Evolutionary conservation across 768 basidiomycete species (phyloP).

Genomic region (Phanerochaete carnosa): DNA sequence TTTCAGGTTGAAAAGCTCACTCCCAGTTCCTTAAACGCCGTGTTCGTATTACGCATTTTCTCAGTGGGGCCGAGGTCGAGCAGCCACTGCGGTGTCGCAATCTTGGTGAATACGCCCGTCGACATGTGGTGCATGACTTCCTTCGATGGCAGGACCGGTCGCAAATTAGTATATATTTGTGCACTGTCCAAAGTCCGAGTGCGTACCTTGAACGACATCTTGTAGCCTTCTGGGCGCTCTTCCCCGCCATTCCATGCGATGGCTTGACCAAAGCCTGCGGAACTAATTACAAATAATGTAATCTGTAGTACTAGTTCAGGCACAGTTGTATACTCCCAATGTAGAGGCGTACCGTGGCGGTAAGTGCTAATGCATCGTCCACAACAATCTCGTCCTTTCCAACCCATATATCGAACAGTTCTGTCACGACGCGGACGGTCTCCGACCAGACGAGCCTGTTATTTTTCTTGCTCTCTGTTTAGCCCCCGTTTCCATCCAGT

Average conservation of each 20-base stretch:
- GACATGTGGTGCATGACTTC: conserved; percentile 24
- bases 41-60: conserved; percentile 15
- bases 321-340: neutral
- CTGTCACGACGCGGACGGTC: conserved; percentile 25
- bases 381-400: conserved; percentile 34
- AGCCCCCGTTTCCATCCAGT: neutral
- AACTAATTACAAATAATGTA: conserved; percentile 51
- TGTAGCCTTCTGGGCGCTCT: conserved; percentile 11
- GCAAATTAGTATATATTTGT: neutral
- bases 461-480: conserved; percentile 21
- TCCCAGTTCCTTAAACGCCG: conserved; percentile 25
- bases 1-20: conserved; percentile 13
- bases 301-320: conserved; percentile 32
- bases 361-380: conserved; percentile 47
- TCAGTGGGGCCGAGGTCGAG: conserved; percentile 15
- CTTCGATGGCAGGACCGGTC: conserved; percentile 7
- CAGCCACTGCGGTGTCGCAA: conserved; percentile 23
- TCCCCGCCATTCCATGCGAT: conserved; percentile 38
- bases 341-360: conserved; percentile 39
- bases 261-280: conserved; percentile 51
- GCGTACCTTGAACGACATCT: conserved; percentile 21
- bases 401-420: conserved; percentile 39
- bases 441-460: conserved; percentile 37
- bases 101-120: conserved; percentile 16
- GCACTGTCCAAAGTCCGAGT: neutral